Evolutionary conservation across 2,329 filamentous ascomycete species (phyloP), one percentile per base, ranked within the genome.

Genomic region (Fusarium veterinarium): DNA sequence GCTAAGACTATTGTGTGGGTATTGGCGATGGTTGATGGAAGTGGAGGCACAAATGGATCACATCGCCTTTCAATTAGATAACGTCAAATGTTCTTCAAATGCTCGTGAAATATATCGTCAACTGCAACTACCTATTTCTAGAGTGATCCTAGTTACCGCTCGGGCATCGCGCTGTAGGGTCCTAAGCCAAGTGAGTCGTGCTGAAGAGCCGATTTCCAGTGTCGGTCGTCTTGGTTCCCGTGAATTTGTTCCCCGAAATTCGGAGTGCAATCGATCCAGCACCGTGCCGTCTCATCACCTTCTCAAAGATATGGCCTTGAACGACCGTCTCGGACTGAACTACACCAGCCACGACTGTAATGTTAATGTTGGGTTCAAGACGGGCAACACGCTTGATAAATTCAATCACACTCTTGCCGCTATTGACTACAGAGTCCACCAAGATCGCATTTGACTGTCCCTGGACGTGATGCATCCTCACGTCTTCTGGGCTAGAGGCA

Each of bases 401-500:
- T 1, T 66, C 23, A 7, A 60, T 57, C 0, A 71, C 19, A 0
- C 49, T 64, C 56, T 64, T 46, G 1, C 67, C 62, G 2, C 75
- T 89, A 69, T 91, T 90, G n/a, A 91, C 79, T 2, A 91, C 88
- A 1, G 86, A 89, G 75, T 91, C 90, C 2, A 91, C 88, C 7
- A 91, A 77, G 3, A 91, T 71, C 2, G 91, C 75, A 1, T 80
- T 86, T 19, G 64, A 53, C 48, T 80, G 77, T 4, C 74, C 79
- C 2, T 79, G 12, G 1, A 91, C 16, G 72, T 89, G 84, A 3
- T 84, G 44, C 0, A 35, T 5, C 48, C 79, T 79, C 44, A 91
- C 71, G 40, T 91, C 85, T 0, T 76, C 59, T 0, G 83, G 78
- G 7, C 53, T 9, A 2, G 72, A 76, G 5, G 82, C 82, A 59